phyloP scores from a whole-genome alignment of 108 stramenopile species.

The Pseudonitzschia pungens region DNA sequence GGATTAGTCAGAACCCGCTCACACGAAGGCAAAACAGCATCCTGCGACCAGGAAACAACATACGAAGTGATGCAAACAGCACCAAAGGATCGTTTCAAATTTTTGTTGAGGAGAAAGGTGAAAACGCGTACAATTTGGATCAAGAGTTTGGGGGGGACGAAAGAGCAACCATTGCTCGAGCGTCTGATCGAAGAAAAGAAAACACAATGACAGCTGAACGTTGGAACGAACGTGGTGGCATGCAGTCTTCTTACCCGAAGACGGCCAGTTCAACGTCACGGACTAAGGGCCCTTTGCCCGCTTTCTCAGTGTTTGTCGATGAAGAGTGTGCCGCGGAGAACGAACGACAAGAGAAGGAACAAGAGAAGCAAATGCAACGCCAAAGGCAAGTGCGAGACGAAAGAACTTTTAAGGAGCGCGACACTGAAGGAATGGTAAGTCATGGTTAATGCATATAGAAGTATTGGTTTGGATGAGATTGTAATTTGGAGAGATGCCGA shows the following conservation, averaged over 20 bases:
- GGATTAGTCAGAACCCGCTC: not conserved
- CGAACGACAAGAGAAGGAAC: conserved; percentile 25
- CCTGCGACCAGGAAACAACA: not conserved
- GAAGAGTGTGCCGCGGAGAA: conserved; percentile 60
- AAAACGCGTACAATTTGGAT: conserved; percentile 40
- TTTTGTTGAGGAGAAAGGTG: conserved; percentile 57
- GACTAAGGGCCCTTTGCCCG: conserved; percentile 27
- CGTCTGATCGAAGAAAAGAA: conserved; percentile 71
- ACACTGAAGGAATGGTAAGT: conserved; percentile 71
- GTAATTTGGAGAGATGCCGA: not conserved
- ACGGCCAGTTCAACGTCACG: not conserved
- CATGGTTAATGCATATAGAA: not conserved
- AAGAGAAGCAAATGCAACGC: conserved; percentile 22
- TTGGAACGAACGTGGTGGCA: conserved; percentile 83
- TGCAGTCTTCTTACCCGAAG: conserved; percentile 20
- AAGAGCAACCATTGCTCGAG: conserved; percentile 45
- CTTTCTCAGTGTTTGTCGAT: conserved; percentile 83
- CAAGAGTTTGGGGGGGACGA: conserved; percentile 21
- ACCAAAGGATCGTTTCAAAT: conserved; percentile 47
- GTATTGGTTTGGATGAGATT: not conserved
- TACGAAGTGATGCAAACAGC: not conserved
- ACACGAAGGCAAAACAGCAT: not conserved
- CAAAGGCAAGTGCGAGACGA: conserved; percentile 52
- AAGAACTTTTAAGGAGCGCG: conserved; percentile 66
- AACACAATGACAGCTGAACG: conserved; percentile 61